These are phyloP conservation scores for Straminergon stramineum DNA, from an alignment of 225 moss, liverwort and hornwort species.

Conservation along the genomic window DNA sequence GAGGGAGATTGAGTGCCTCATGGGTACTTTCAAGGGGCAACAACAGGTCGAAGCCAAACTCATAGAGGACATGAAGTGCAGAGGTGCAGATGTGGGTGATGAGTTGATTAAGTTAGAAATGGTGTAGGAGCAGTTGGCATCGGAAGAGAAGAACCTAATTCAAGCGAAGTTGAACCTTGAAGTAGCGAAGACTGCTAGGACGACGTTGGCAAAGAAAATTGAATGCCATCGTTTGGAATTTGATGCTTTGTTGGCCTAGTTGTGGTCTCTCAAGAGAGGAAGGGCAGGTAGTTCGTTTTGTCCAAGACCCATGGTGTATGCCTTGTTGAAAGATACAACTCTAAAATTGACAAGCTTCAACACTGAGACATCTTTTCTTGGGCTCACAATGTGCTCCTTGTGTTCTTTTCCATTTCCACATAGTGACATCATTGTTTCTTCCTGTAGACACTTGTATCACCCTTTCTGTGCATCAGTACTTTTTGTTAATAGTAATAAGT, in stretches of 20 bases:
- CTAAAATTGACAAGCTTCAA: too few relatives aligned
- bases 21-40: background rate
- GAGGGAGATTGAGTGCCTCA: background rate
- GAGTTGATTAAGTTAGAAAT: background rate
- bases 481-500: background rate
- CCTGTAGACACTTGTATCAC: background rate
- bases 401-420: background rate
- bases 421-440: background rate
- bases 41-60: background rate
- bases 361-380: fast-evolving
- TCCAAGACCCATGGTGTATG: background rate
- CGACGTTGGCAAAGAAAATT: background rate
- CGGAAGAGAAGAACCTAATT: too few relatives aligned
- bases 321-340: fast-evolving
- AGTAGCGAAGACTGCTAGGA: fast-evolving
- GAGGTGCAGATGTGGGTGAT: fast-evolving
- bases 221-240: background rate
- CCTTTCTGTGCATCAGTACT: background rate
- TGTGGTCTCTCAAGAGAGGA: background rate
- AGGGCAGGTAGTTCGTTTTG: background rate
- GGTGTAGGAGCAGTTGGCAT: background rate
- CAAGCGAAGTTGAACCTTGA: too few relatives aligned
- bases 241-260: background rate
- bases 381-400: background rate
- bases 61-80: background rate